Evolutionary conservation across 495 filamentous ascomycete species (phyloP).

Genomic region (Parachaetomium inaequale): DNA sequence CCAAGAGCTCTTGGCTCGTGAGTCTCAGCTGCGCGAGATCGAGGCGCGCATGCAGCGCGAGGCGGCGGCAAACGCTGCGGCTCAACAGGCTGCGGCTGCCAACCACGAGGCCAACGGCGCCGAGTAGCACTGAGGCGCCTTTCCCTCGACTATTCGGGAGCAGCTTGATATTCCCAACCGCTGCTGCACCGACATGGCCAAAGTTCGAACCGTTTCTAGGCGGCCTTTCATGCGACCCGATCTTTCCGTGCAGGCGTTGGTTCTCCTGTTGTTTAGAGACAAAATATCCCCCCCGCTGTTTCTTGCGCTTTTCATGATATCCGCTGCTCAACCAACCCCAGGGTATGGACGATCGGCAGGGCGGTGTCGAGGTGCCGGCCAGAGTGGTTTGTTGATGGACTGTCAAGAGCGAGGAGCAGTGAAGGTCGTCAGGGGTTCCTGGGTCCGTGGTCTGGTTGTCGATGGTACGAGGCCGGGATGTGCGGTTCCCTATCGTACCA

Average conservation of each 20-base stretch:
- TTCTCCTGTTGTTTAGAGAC: conserved; percentile 36
- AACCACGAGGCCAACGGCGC: conserved; percentile 49
- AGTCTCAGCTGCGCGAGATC: conserved; percentile 97
- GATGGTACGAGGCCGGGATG: background rate
- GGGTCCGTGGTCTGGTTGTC: background rate
- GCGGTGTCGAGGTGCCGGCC: conserved; percentile 4
- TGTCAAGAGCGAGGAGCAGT: background rate
- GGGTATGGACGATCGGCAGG: conserved; percentile 21
- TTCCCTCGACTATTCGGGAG: background rate
- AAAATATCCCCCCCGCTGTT: conserved; percentile 40
- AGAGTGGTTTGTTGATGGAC: background rate
- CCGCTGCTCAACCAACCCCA: conserved; percentile 24
- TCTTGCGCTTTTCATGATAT: conserved; percentile 31
- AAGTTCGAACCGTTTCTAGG: conserved; percentile 16
- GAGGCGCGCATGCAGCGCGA: conserved; percentile 60
- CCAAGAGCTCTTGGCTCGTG: conserved; percentile 94
- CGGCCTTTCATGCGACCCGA: conserved; percentile 27
- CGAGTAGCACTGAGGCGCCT: conserved; percentile 36
- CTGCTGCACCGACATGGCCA: conserved; percentile 25
- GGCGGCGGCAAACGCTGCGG: conserved; percentile 35
- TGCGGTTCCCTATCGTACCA: background rate
- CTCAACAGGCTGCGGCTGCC: conserved; percentile 28
- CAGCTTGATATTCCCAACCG: conserved; percentile 14
- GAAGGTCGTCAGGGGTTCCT: background rate
- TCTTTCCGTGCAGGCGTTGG: conserved; percentile 39